A percentile compares a stretch with the other conserved stretches of the same genome.
phyloP scores from a whole-genome alignment of 345 rosid genomes.

The Citrus cavaleriei region DNA sequence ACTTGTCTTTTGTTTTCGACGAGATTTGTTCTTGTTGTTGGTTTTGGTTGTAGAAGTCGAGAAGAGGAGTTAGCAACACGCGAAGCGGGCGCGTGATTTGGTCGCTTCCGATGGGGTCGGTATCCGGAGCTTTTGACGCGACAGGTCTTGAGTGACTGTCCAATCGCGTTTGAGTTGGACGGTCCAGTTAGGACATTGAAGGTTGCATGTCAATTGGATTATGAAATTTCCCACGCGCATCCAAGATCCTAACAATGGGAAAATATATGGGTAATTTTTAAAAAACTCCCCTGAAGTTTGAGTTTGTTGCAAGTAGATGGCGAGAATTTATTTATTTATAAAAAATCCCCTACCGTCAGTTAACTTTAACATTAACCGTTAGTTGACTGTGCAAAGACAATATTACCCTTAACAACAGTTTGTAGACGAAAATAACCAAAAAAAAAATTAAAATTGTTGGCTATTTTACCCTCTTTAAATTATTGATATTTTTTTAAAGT shows the following conservation, averaged over 20 bases:
- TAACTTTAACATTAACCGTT: too few species aligned
- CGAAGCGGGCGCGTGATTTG: not conserved
- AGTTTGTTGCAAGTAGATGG: too few species aligned
- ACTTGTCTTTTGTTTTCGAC: not conserved
- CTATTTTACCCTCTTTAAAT: too few species aligned
- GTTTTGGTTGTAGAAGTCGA: not conserved
- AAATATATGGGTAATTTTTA: too few species aligned
- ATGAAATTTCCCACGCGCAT: not conserved
- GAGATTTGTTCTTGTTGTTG: not conserved
- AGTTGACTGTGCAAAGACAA: too few species aligned
- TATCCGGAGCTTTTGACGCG: slow-evolving; percentile 2
- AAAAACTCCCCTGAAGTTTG: too few species aligned
- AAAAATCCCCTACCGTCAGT: too few species aligned
- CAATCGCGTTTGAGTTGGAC: slow-evolving; percentile 11
- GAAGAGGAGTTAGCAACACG: not conserved
- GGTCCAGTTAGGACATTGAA: not conserved
- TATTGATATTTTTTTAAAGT: too few species aligned
- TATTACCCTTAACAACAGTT: too few species aligned
- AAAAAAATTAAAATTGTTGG: too few species aligned
- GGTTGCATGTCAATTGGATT: not conserved
- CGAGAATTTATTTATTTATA: too few species aligned
- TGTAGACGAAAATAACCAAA: too few species aligned
- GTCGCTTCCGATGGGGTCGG: not conserved
- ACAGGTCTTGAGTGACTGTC: not conserved
- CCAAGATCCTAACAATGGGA: not conserved